phyloP scores from a whole-genome alignment of 2,329 filamentous ascomycete species.

The Penicillium griseofulvum region DNA sequence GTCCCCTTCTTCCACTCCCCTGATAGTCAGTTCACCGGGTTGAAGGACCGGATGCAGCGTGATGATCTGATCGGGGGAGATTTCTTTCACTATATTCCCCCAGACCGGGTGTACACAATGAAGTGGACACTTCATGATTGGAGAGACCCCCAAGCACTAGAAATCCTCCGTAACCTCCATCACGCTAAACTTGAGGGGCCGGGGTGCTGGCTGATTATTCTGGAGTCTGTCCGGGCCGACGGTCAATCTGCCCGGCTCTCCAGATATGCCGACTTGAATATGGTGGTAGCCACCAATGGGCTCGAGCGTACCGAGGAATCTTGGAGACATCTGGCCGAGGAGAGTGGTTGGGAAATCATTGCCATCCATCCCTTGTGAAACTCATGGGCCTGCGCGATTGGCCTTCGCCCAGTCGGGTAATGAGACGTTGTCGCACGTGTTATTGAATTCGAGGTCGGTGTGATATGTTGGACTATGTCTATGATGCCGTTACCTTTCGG shows the following conservation, averaged over 20 bases:
- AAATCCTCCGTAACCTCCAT: constrained; percentile 33
- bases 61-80: constrained; percentile 38
- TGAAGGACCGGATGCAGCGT: constrained; percentile 28
- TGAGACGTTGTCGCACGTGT: too few species aligned
- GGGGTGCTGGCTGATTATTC: not conserved
- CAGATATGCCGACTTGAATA: constrained; percentile 44
- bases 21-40: constrained; percentile 34
- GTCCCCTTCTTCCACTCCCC: constrained; percentile 23
- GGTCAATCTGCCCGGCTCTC: constrained; percentile 31
- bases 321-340: too few species aligned
- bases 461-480: too few species aligned
- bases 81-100: constrained; percentile 38
- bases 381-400: too few species aligned
- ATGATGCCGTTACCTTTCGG: too few species aligned
- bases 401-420: too few species aligned
- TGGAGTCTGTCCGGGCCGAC: constrained; percentile 30
- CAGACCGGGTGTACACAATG: constrained; percentile 32
- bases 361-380: too few species aligned
- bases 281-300: constrained; percentile 41
- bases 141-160: constrained; percentile 33
- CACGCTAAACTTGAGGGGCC: constrained; percentile 23
- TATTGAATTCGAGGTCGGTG: too few species aligned
- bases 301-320: constrained; percentile 27
- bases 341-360: too few species aligned
- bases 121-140: constrained; percentile 49